Evolutionary conservation across 73 alveolate genomes (phyloP).

Genomic region (Urostyla sp.): DNA sequence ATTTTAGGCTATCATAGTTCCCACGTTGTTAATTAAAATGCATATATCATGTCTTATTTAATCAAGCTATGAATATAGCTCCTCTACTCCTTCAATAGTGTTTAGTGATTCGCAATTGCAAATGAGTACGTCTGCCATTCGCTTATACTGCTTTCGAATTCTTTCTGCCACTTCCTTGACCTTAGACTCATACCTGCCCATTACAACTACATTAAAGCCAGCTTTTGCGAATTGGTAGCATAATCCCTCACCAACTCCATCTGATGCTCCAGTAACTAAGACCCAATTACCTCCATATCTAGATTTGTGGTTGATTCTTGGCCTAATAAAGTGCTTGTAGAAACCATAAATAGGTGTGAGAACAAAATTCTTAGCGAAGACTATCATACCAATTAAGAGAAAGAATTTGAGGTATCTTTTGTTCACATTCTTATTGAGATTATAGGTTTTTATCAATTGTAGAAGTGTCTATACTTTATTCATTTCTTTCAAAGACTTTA

Average conservation of each 20-base stretch:
- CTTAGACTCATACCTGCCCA: constrained; percentile 62
- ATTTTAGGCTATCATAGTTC: constrained; percentile 32
- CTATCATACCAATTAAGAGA: too few relatives aligned
- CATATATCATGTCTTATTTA: background rate
- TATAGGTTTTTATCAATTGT: too few relatives aligned
- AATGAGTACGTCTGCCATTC: background rate
- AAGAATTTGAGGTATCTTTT: too few relatives aligned
- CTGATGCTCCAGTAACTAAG: constrained; percentile 87
- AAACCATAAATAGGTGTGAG: constrained; percentile 5
- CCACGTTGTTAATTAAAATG: constrained; percentile 48
- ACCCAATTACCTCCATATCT: constrained; percentile 77
- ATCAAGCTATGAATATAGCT: background rate
- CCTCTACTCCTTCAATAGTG: constrained; percentile 9
- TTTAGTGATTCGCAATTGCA: background rate
- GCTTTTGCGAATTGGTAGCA: constrained; percentile 71
- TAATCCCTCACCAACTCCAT: constrained; percentile 84
- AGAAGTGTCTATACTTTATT: too few relatives aligned
- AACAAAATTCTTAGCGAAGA: too few relatives aligned
- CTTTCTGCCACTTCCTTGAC: constrained; percentile 32
- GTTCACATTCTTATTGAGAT: too few relatives aligned
- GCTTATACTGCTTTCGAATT: background rate
- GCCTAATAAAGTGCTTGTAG: constrained; percentile 38
- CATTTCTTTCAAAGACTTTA: too few relatives aligned
- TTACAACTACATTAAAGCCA: constrained; percentile 70
- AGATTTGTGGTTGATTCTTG: constrained; percentile 5